Evolutionary conservation across 2,329 filamentous ascomycete species (phyloP), one percentile per base, ranked within the genome.

Genomic region (Sphaerulina vaccinii): DNA sequence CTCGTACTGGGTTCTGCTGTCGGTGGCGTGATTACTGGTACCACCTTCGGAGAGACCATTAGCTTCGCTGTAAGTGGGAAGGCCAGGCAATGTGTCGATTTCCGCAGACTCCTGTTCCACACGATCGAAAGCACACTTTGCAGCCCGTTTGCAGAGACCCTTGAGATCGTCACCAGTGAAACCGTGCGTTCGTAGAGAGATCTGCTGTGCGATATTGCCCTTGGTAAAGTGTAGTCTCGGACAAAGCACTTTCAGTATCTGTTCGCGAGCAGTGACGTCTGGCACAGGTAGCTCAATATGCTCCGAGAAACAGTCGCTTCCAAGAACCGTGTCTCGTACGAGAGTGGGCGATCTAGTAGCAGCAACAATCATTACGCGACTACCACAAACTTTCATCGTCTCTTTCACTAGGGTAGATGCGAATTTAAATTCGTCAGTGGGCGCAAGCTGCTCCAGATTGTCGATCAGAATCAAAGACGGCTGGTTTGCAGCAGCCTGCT

Each of bases 381-480:
- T 70, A 51, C 71, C 71, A 38, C 71, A 68, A 2, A 88, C 70
- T 19, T 72, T 72, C 53, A 84, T 80, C 2, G 89, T 71, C 38
- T 82, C 79, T 58, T 79, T 67, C 13, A 68, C 72, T 9, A 85
- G 60, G 1, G 70, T 56, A 8, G 64, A 66, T 3, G 65, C 63
- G 6, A 68, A 68, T 4, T 74, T 59, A 72, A 79, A 37, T 78
- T 62, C 59, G 2, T 79, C 57, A 68, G 82, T 83, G 41, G 81
- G 78, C 11, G 88, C 81, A 22, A 95, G 74, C 33, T 79, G 76
- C 35, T 92, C 86, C 13, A 96, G 74, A 49, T 88, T 78, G 67
- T 96, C 90, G 49, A 96, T 85, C 2, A 93, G 69, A 19, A 96
- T 76, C 11, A 95, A 79, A 64, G 87, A 90, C 0, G 90, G 90